phyloP scores from a whole-genome alignment of 2,329 filamentous ascomycete species.

The Hymenoscyphus fraxineus region DNA sequence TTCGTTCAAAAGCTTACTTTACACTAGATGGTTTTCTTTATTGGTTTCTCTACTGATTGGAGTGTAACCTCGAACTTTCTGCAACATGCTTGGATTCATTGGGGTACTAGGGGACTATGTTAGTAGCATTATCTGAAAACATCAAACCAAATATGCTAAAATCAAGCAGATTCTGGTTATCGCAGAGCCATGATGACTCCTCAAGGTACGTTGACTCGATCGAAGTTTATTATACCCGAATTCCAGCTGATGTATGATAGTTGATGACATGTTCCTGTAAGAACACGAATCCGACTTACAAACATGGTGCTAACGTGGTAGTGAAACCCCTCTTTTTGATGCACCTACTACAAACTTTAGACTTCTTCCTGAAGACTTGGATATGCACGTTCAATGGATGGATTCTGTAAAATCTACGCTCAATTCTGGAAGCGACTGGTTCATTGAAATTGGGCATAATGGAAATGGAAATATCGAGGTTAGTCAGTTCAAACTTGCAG shows the following conservation, averaged over 20 bases:
- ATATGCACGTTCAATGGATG: slow-evolving; percentile 41
- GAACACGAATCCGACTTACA: not conserved
- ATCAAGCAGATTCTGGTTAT: slow-evolving; percentile 29
- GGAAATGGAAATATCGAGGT: slow-evolving; percentile 28
- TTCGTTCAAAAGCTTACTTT: slow-evolving; percentile 2
- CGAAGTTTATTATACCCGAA: not conserved
- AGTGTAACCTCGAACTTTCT: slow-evolving; percentile 50
- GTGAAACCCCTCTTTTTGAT: slow-evolving; percentile 43
- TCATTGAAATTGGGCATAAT: slow-evolving; percentile 52
- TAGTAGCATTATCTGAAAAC: slow-evolving; percentile 51
- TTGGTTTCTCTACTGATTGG: slow-evolving; percentile 42
- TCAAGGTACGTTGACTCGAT: slow-evolving; percentile 7
- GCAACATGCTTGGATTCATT: slow-evolving; percentile 60
- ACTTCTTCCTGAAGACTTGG: slow-evolving; percentile 42
- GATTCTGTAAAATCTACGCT: slow-evolving; percentile 39
- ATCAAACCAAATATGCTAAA: slow-evolving; percentile 36
- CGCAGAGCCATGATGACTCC: slow-evolving; percentile 15
- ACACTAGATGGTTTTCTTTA: slow-evolving; percentile 53
- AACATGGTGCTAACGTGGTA: not conserved
- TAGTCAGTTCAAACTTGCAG: not conserved
- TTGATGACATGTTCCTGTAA: slow-evolving; percentile 52
- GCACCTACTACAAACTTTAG: slow-evolving; percentile 45
- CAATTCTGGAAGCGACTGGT: slow-evolving; percentile 45
- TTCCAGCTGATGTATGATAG: not conserved
- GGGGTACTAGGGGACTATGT: slow-evolving; percentile 55